Evolutionary conservation across 139 green algal species (phyloP), one percentile per base, ranked within the genome.

Genomic region (Chlorella vulgaris): DNA sequence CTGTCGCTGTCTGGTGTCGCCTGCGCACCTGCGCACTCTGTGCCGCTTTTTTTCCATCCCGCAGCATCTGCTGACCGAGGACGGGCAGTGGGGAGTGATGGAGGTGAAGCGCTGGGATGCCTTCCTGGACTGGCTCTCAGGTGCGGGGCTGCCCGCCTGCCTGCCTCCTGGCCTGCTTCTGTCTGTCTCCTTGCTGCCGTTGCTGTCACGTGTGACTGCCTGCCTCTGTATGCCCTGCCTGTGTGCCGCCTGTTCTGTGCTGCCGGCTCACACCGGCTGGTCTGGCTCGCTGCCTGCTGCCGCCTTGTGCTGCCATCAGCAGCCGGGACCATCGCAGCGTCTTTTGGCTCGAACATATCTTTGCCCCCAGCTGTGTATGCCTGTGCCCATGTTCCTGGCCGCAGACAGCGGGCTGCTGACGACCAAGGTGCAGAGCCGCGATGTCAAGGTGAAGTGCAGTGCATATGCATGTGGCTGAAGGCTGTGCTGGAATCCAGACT

Each of bases 71-170:
- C 38, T 91, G 55, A 40, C 80, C 6, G 63, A 21, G 0, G 36
- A 78, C 0, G 83, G 83, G n/a, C 50, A 68, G 63, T 93, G 89
- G 87, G 90, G 89, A 3, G 39, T 33, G n/a, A 89, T 90, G 82
- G 80, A 90, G 18, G 5, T 33, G 51, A 26, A 70, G 19, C 79
- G 84, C 29, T 96, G 91, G 90, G 82, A 90, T 10, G 40, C 26
- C 0, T 97, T 96, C 85, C 71, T 96, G 50, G 91, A 95, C 78
- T 97, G 91, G 91, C 85, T 97, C 67, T 79, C 73, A 28, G 53
- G 73, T 79, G 73, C 28, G 73, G 1, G 21, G 3, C 26, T 53
- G 47, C 39, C 28, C 24, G 68, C 35, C 7, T 15, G 7, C 2
- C 10, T 10, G 61, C 21, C 28, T 3, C 3, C 4, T 28, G 61